Conservation (phyloP, 1,284 basidiomycete genomes). For the Wallemia mellicola region DNA sequence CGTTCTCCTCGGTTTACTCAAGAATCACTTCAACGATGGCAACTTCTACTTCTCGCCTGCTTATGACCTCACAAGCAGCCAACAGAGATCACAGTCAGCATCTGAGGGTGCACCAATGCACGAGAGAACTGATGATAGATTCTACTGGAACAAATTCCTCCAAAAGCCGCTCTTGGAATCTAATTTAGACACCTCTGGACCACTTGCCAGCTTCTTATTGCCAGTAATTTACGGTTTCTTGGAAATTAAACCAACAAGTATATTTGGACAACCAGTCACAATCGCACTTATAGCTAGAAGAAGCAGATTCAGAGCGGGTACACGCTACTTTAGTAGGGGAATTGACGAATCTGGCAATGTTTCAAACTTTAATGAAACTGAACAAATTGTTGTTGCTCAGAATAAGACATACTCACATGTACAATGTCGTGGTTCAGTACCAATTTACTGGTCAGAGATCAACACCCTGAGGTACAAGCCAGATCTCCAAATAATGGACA, state of each 20-base stretch:
- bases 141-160: conserved; percentile 89
- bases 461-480: conserved; percentile 92
- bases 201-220: conserved; percentile 59
- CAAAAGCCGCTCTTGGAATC: conserved; percentile 42
- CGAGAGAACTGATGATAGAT: conserved; percentile 54
- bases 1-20: conserved; percentile 56
- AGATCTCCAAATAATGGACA: conserved; percentile 83
- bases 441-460: conserved; percentile 88
- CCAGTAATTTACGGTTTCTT: conserved; percentile 80
- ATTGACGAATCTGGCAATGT: conserved; percentile 34
- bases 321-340: conserved; percentile 86
- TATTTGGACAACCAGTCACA: conserved; percentile 52
- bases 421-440: conserved; percentile 78
- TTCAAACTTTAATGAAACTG: conserved; percentile 20
- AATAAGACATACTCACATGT: conserved; percentile 31
- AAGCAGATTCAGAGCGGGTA: conserved; percentile 76
- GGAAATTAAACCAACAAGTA: conserved; percentile 43
- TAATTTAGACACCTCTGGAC: conserved; percentile 28
- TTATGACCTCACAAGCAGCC: conserved; percentile 60
- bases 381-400: conserved; percentile 38
- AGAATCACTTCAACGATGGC: conserved; percentile 50
- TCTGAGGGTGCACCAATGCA: conserved; percentile 23
- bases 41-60: conserved; percentile 71
- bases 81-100: conserved; percentile 51
- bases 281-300: conserved; percentile 73